phyloP scores from a whole-genome alignment of 768 basidiomycete species.

The Epithele typhae region DNA sequence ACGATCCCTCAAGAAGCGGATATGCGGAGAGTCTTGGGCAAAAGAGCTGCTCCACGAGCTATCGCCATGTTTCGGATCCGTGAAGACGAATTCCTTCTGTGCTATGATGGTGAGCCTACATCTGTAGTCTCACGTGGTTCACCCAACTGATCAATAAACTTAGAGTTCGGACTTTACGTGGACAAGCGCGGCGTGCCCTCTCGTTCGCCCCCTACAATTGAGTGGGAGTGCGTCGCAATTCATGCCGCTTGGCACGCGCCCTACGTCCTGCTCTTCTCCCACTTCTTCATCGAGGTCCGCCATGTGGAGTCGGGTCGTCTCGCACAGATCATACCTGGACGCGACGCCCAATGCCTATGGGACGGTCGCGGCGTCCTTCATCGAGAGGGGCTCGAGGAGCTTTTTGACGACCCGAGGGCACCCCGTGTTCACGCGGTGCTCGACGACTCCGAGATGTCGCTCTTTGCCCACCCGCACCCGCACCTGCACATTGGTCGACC shows the following conservation, averaged over 20 bases:
- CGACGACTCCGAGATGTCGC: conserved; percentile 6
- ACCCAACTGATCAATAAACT: background rate
- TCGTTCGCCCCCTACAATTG: conserved; percentile 34
- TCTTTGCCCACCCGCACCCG: background rate
- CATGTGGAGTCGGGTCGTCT: conserved; percentile 36
- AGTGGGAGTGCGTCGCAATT: conserved; percentile 46
- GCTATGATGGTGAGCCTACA: conserved; percentile 36
- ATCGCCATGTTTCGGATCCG: conserved; percentile 48
- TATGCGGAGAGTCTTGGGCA: conserved; percentile 30
- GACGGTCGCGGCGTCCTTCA: conserved; percentile 32
- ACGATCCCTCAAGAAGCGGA: conserved; percentile 41
- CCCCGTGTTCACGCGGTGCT: conserved; percentile 7
- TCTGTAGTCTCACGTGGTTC: background rate
- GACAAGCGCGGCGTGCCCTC: conserved; percentile 45
- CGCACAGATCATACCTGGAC: conserved; percentile 34
- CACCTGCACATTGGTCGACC: too few species aligned
- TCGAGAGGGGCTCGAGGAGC: background rate
- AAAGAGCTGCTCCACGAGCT: conserved; percentile 35
- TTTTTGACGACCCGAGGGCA: conserved; percentile 11
- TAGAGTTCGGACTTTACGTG: conserved; percentile 44
- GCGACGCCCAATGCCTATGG: conserved; percentile 40
- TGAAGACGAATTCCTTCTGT: conserved; percentile 46
- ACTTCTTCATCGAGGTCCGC: conserved; percentile 41
- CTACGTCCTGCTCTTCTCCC: conserved; percentile 39
- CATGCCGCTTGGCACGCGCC: conserved; percentile 45